Evolutionary conservation across 177 flowering plant species (phyloP), one percentile per base, ranked within the genome.

Genomic region (Viscum album): DNA sequence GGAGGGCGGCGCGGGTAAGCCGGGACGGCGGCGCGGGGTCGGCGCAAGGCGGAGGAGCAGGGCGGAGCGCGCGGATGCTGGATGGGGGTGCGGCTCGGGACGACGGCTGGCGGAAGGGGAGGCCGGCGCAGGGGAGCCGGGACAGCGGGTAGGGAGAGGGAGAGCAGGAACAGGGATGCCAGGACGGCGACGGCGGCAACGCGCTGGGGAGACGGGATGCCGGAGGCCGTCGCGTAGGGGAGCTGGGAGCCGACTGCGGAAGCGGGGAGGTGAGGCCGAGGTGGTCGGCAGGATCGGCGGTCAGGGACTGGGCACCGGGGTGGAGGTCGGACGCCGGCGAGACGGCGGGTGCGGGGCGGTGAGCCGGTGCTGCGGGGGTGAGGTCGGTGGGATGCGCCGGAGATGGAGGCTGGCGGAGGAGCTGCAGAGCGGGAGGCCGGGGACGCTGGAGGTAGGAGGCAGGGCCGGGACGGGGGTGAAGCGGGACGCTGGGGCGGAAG

Each of bases 401-500:
- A 23, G 19, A 23, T 16, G 56, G 56, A 23, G 56, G 56, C 19
- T 16, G 56, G 56, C 19, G 56, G 56, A 23, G 19, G 56, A 16
- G 56, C 19, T 16, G 56, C 19, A 23, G 56, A 23, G 56, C 19
- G 56, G 19, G 56, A 23, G 56, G 56, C 19, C 19, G 56, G 56
- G 56, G 56, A 23, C 19, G 19, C 19, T 16, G 56, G 56, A 23
- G 56, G 56, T 16, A 23, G 56, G 56, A 23, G 56, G 56, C 19
- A 23, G 56, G 56, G 56, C 19, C 19, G 56, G 56, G 56, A 23
- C 19, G 56, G 56, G 56, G 56, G 56, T 23, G 56, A 23, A 23
- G 56, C 56, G 56, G 56, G 56, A 23, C 56, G 56, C 56, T 50
- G 56, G 56, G 56, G 56, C 56, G 56, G 56, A 23, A 23, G 56